Evolutionary conservation across 1,284 basidiomycete species (phyloP).

Genomic region (Takashimella tepidaria): DNA sequence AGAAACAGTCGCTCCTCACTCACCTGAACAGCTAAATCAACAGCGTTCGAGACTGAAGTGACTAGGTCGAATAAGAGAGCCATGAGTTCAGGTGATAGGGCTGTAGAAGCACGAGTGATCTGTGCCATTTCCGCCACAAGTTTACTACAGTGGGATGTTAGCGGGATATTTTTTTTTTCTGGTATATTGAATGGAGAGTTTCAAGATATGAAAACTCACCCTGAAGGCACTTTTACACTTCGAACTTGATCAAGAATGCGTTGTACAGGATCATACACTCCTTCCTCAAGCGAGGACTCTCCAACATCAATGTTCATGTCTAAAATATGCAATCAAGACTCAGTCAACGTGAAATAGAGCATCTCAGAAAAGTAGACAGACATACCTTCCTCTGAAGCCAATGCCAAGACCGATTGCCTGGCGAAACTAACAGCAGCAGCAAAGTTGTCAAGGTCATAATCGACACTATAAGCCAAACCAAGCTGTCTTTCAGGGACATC

Average conservation of each 20-base stretch:
- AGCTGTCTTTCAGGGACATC: slow-evolving; percentile 84
- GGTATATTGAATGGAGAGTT: no score
- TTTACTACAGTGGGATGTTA: no score
- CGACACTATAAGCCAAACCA: slow-evolving; percentile 72
- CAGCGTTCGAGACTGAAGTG: slow-evolving; percentile 68
- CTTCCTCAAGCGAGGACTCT: slow-evolving; percentile 63
- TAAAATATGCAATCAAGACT: slow-evolving; percentile 28
- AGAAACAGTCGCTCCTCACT: slow-evolving; percentile 32
- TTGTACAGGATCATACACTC: slow-evolving; percentile 74
- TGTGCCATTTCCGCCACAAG: slow-evolving; percentile 77
- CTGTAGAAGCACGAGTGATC: slow-evolving; percentile 62
- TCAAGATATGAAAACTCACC: slow-evolving; percentile 59
- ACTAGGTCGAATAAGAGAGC: slow-evolving; percentile 66
- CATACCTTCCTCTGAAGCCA: slow-evolving; percentile 70
- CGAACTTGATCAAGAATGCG: slow-evolving; percentile 73
- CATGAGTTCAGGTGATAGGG: slow-evolving; percentile 64
- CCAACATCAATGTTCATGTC: slow-evolving; percentile 69
- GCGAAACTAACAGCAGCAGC: slow-evolving; percentile 80
- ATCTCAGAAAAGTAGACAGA: no score
- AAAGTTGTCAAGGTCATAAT: slow-evolving; percentile 86
- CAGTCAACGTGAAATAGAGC: no score
- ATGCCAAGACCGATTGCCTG: slow-evolving; percentile 70
- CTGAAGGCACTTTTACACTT: slow-evolving; percentile 71
- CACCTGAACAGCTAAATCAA: slow-evolving; percentile 83
- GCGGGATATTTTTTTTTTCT: not conserved